Evolutionary conservation across 495 filamentous ascomycete species (phyloP).

Genomic region (Apodospora peruviana): DNA sequence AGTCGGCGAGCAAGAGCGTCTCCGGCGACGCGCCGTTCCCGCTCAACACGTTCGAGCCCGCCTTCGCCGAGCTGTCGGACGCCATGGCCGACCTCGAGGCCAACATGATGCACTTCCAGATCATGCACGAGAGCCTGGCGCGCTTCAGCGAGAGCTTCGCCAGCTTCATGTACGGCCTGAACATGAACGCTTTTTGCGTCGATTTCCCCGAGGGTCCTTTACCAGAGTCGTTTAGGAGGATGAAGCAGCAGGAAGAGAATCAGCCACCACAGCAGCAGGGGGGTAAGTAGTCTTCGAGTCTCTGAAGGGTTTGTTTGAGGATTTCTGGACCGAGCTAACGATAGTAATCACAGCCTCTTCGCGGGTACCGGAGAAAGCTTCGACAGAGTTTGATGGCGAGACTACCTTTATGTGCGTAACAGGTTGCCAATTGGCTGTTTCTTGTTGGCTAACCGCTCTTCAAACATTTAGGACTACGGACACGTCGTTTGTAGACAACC

Average conservation of each 20-base stretch:
- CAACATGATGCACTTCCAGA: conserved; percentile 94
- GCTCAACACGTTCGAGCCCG: conserved; percentile 75
- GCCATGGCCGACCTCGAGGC: conserved; percentile 92
- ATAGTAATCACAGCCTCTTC: background rate
- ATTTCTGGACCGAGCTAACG: background rate
- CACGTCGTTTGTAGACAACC: conserved; percentile 89
- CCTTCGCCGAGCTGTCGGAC: conserved; percentile 90
- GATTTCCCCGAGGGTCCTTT: conserved; percentile 79
- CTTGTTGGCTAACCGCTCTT: background rate
- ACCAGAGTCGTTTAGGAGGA: conserved; percentile 66
- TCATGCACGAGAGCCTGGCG: conserved; percentile 93
- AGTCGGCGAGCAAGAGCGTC: conserved; percentile 47
- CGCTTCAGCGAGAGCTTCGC: conserved; percentile 96
- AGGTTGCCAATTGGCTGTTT: background rate
- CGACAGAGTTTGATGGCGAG: conserved; percentile 47
- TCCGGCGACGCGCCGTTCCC: conserved; percentile 63
- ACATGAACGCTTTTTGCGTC: conserved; percentile 98
- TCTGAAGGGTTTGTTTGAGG: background rate
- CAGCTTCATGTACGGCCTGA: conserved; percentile 88
- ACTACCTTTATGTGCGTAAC: conserved; percentile 77
- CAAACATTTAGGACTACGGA: conserved; percentile 82
- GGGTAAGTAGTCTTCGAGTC: conserved; percentile 23
- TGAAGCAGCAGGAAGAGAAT: conserved; percentile 50
- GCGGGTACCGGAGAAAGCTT: conserved; percentile 12
- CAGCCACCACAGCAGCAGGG: conserved; percentile 1